Evolutionary conservation across 1,284 basidiomycete species (phyloP).

Genomic region (Pterulicium gracile): DNA sequence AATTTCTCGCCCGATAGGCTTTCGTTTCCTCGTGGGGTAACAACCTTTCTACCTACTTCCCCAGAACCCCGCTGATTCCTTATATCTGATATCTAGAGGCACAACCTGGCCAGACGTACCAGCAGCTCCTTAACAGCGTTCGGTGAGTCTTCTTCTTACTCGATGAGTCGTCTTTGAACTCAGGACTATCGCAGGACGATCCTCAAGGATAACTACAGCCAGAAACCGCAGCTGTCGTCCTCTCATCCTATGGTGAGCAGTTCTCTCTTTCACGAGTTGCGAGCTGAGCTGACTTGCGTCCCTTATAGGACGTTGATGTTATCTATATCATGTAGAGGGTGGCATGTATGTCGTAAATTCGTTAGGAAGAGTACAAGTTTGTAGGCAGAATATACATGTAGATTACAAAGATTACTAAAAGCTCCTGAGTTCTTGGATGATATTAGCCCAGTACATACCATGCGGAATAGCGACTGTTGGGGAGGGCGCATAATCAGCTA

Average conservation of each 20-base stretch:
- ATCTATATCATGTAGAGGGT: too few relatives aligned
- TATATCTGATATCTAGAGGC: constrained; percentile 29
- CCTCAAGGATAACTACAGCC: constrained; percentile 60
- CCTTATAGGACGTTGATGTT: constrained; percentile 37
- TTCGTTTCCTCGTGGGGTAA: constrained; percentile 58
- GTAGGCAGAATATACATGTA: too few relatives aligned
- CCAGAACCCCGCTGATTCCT: constrained; percentile 8
- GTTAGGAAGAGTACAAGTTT: too few relatives aligned
- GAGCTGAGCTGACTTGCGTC: constrained; percentile 5
- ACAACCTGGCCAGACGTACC: constrained; percentile 71
- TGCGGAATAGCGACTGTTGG: too few relatives aligned
- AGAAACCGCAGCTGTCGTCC: constrained; percentile 78
- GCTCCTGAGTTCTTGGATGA: too few relatives aligned
- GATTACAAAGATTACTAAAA: too few relatives aligned
- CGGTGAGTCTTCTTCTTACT: too few relatives aligned
- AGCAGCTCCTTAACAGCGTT: constrained; percentile 65
- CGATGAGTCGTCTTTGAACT: too few relatives aligned
- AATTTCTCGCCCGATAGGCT: too few relatives aligned
- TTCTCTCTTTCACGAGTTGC: constrained; percentile 1
- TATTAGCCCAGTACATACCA: too few relatives aligned
- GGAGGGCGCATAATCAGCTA: too few relatives aligned
- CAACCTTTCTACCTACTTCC: not conserved
- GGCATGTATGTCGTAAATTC: too few relatives aligned
- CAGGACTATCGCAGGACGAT: constrained; percentile 41
- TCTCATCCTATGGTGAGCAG: constrained; percentile 66